Base-by-base conservation (phyloP, 192 early-diverging fungal genomes). In the Backusella liffmaniae region DNA sequence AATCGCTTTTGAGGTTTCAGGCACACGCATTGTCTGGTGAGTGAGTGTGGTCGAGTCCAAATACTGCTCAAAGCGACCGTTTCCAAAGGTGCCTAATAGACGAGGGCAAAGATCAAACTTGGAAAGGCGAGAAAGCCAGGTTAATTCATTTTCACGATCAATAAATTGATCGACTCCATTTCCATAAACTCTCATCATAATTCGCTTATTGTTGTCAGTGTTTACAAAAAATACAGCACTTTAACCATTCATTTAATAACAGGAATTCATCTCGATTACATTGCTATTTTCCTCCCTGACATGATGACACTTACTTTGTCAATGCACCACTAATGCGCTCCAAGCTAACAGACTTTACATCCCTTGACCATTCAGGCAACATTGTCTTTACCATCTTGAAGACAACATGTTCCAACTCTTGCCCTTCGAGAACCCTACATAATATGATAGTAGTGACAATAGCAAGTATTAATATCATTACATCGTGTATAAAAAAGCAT, bases 1-100 rank as follows among this genome's bases (percentile, higher is more conserved):
- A 82, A 97, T 94, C 30, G 89, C 84, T 41, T 84, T 79, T 67
- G 92, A 93, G 18, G 85, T 93, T 15, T 80, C 81, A 0, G 88
- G 86, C 37, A 90, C 70, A n/a, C 92, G 79, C 32, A 97, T 88
- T 30, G 93, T 92, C 2, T 86, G 79, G 53, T 86, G 88, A 0
- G 85, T 91, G 42, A 97, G 83, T 0, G 94, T 95, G 0, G 82
- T 85, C 46, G 92, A 92, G 68, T 93, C 88, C 4, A 97, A 83
- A 72, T 88, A 96, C 76, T 97, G 86, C 70, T 97, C 95, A 71
- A 96, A 83, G 1, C 95, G 86, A 32, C 95, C 95, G 78, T 97
- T 97, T 16, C 80, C 85, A 78, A 96, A 97, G 12, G 89, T 90
- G 0, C 88, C 92, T 5, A 93, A 82, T 44, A 97, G 73, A 8